Conservation (phyloP, 768 basidiomycete genomes). For the Sistotremastrum niveocremeum region DNA sequence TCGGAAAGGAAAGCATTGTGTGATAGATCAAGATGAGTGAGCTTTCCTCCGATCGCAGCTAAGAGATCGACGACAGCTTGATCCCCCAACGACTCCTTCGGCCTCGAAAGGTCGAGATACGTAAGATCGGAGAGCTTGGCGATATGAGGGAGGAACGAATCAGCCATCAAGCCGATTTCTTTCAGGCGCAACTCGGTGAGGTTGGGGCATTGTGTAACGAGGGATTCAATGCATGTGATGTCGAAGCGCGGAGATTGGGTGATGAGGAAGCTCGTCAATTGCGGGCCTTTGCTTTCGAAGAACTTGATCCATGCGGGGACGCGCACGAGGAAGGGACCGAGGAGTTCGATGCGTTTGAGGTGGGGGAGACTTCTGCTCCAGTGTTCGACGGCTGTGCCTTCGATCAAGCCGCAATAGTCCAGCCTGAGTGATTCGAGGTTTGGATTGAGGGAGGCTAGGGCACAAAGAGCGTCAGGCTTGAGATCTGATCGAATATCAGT, state of each 20-base stretch:
- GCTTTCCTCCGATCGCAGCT: slow-evolving; percentile 32
- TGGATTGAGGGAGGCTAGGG: slow-evolving; percentile 72
- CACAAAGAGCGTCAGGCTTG: slow-evolving; percentile 46
- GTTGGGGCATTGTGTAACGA: slow-evolving; percentile 39
- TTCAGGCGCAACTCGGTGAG: slow-evolving; percentile 65
- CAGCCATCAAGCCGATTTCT: slow-evolving; percentile 60
- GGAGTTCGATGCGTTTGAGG: slow-evolving; percentile 62
- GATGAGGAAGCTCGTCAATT: slow-evolving; percentile 62
- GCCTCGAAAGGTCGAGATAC: slow-evolving; percentile 58
- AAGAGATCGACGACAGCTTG: slow-evolving; percentile 45
- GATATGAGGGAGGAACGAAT: slow-evolving; percentile 48
- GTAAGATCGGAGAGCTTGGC: slow-evolving; percentile 31
- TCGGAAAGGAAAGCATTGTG: slow-evolving; percentile 53
- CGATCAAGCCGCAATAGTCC: slow-evolving; percentile 76
- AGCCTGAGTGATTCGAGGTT: slow-evolving; percentile 69
- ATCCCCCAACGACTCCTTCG: slow-evolving; percentile 40
- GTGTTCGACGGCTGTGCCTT: slow-evolving; percentile 40
- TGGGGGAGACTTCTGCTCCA: slow-evolving; percentile 53
- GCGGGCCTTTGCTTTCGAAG: slow-evolving; percentile 43
- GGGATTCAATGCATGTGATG: slow-evolving; percentile 42
- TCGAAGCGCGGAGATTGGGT: slow-evolving; percentile 83
- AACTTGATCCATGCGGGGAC: slow-evolving; percentile 61
- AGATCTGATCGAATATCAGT: slow-evolving; percentile 37
- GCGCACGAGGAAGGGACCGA: slow-evolving; percentile 80
- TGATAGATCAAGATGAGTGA: slow-evolving; percentile 59